Evolutionary conservation across 805 yeast species (phyloP), one percentile per base, ranked within the genome.

Genomic region (Cyberlindnera nakhonratchasimensis): DNA sequence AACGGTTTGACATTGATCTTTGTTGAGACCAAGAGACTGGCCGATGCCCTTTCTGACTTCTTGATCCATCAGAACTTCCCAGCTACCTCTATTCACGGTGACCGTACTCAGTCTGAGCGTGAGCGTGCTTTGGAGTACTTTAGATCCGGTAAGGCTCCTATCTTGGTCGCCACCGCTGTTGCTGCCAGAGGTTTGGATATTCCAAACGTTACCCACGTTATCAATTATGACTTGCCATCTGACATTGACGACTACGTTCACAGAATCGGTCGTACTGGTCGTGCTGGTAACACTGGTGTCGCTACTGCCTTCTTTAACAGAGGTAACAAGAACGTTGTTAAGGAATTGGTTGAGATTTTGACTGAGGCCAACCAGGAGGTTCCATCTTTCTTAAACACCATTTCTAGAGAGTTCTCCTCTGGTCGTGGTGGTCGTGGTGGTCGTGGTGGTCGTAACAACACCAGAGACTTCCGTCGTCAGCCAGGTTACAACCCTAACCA

Each of bases 121-220:
- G 99, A 93, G 74, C 82, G 90, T 66, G 99, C 99, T 46, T 75
- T 93, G 59, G 93, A 89, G 55, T 82, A 89, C 58, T 93, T 93
- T 80, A 88, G 89, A 74, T 70, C 80, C 52, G 99, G 99, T 65
- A 75, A 77, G 58, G 86, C 96, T 34, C 95, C 96, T 55, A 79
- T 93, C 56, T 77, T 93, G 72, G 99, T 93, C 54, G 99, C 99
- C 39, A 93, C 99, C 55, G 99, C 99, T 42, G 99, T 93, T 57
- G 99, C 99, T 55, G 98, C 98, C 47, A 88, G 99, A 83, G 99
- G 99, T 77, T 80, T 93, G 70, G 99, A 93, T 79, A 93, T 93
- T 76, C 98, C 99, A 66, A 93, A 93, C 66, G 99, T 93, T 58
- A 84, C 95, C 37, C 98, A 91, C 65, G 99, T 93, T 62, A 84